Evolutionary conservation across 176 grass and related monocot genomes (phyloP), one percentile per base, ranked within the genome.

Genomic region (Areca catechu): DNA sequence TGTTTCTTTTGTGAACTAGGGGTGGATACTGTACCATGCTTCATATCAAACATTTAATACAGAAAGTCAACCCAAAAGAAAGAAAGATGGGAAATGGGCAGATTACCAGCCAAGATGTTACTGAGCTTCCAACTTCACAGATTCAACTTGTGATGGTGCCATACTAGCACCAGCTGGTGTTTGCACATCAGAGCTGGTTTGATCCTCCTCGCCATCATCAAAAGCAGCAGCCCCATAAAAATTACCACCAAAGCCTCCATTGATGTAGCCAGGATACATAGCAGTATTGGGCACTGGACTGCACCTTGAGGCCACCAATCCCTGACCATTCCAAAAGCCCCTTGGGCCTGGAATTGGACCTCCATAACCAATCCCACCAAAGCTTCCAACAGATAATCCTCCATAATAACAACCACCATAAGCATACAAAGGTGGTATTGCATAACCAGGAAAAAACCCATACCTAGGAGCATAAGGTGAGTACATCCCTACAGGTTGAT

Each of bases 191-290:
- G 69, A 51, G 53, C 50, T 64, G 0, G 25, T 48, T 22, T 85
- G 78, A 20, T 55, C 70, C 52, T 75, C 85, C 28, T 71, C 70
- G 59, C 60, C 80, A 73, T 79, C 74, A 56, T 28, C 63, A 4
- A 24, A 63, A 73, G 71, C 79, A 53, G 52, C 69, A 74, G 54
- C 53, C 19, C 28, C 75, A 74, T 79, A 67, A 68, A 57, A 76
- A 18, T 22, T 51, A 65, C 71, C 76, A 70, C 34, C 34, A 43
- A 43, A 43, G 9, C 34, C 9, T 43, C 34, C 10, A 43, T 43
- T 43, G 10, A 14, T 10, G 1, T 83, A 79, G 54, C 66, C 52
- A 22, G 79, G 81, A 60, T 81, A 71, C 58, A 74, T 54, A 10
- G 57, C 77, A 58, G 74, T 73, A 64, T 52, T 16, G 59, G 29